Evolutionary conservation across 23 red algal species (phyloP).

Genomic region (Gracilaria caudata): DNA sequence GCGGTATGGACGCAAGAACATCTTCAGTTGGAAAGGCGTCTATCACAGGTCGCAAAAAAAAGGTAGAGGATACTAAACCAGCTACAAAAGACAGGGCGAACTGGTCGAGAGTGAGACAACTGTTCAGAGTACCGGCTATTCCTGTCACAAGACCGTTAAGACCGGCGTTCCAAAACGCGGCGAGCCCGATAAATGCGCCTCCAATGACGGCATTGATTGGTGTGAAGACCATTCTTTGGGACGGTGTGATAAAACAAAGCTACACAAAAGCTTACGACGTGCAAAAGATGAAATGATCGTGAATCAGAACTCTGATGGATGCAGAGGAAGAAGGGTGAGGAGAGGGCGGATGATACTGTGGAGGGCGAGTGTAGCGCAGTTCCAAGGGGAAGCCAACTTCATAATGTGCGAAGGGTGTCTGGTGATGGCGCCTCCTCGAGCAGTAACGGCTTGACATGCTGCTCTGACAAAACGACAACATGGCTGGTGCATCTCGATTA

Average conservation of each 20-base stretch:
- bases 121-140: slow-evolving; percentile 33
- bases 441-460: neutral
- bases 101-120: slow-evolving; percentile 14
- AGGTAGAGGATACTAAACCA: slow-evolving; percentile 23
- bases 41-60: neutral
- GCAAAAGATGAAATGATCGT: neutral
- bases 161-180: slow-evolving; percentile 21
- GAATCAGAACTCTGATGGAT: neutral
- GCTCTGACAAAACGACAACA: neutral
- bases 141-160: slow-evolving; percentile 61
- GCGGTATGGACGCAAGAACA: neutral
- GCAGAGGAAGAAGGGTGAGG: neutral
- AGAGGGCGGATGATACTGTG: neutral
- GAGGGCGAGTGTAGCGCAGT: neutral
- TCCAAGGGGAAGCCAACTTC: no score
- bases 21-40: slow-evolving; percentile 17
- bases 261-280: neutral
- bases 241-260: neutral
- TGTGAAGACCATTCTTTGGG: slow-evolving; percentile 33
- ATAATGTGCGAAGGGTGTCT: neutral
- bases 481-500: slow-evolving; percentile 3
- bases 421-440: neutral
- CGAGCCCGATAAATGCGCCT: slow-evolving; percentile 57
- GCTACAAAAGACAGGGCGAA: slow-evolving; percentile 26
- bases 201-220: slow-evolving; percentile 42